Percentiles rank a stretch among this genome's conserved stretches.
phyloP scores from a whole-genome alignment of 495 filamentous ascomycete species.

The Friedmanniomyces endolithicus region DNA sequence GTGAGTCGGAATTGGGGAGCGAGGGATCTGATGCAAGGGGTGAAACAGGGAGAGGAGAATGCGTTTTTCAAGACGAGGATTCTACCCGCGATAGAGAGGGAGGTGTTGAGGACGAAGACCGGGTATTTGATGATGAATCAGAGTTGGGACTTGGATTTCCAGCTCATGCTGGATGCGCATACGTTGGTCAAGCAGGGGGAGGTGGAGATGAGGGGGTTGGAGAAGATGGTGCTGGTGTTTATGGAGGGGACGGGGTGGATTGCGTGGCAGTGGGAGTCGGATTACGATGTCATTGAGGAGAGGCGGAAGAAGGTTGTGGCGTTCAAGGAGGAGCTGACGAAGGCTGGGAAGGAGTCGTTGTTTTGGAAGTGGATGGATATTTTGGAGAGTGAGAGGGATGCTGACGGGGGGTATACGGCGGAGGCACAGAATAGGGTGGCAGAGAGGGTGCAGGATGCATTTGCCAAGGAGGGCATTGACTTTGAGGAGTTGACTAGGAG shows the following conservation, averaged over 20 bases:
- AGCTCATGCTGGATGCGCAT: conserved; percentile 56
- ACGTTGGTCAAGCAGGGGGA: conserved; percentile 49
- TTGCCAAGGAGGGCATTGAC: conserved; percentile 55
- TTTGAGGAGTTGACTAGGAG: conserved; percentile 66
- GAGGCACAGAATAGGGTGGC: conserved; percentile 46
- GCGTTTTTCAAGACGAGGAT: conserved; percentile 37
- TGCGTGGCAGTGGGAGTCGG: conserved; percentile 33
- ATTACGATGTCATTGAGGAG: conserved; percentile 25
- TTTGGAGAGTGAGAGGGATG: conserved; percentile 65
- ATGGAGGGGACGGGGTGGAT: conserved; percentile 56
- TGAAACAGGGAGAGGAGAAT: conserved; percentile 24
- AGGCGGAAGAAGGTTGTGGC: conserved; percentile 43
- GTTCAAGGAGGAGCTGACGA: conserved; percentile 57
- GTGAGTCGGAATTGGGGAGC: conserved; percentile 48
- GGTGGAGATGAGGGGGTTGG: conserved; percentile 45
- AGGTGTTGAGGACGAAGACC: conserved; percentile 53
- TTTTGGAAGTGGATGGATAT: conserved; percentile 82
- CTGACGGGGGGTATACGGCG: conserved; percentile 56
- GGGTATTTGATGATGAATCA: conserved; percentile 66
- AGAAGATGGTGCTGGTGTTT: conserved; percentile 52
- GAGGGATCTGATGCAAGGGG: conserved; percentile 33
- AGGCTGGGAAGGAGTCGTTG: conserved; percentile 65
- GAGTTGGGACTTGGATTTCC: conserved; percentile 73
- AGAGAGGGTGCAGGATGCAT: conserved; percentile 55
- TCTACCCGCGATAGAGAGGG: conserved; percentile 50